These are phyloP conservation scores for Suillus clintonianus DNA, from an alignment of 768 basidiomycete genomes.

Conservation along the genomic window DNA sequence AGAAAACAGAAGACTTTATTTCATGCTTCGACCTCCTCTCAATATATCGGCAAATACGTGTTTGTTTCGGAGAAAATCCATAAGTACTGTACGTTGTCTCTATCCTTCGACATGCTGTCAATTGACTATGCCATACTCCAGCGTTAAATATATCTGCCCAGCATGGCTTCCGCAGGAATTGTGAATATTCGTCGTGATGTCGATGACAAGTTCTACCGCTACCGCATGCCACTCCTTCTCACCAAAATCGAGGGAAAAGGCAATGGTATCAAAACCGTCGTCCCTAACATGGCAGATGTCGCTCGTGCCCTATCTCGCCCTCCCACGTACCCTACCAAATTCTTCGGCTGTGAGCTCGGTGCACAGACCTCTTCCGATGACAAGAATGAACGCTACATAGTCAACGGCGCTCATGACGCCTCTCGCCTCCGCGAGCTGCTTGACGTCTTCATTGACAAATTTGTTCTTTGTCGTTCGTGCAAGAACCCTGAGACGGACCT, in stretches of 20 bases:
- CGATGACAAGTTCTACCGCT: conserved; percentile 95
- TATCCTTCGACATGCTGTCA: background rate
- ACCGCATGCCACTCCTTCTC: conserved; percentile 93
- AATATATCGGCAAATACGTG: conserved; percentile 66
- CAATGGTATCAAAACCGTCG: conserved; percentile 98
- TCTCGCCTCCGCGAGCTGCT: conserved; percentile 91
- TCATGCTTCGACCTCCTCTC: conserved; percentile 92
- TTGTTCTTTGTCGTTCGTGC: conserved; percentile 95
- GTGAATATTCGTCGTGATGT: conserved; percentile 96
- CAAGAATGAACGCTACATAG: conserved; percentile 96
- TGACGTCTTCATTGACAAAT: conserved; percentile 97
- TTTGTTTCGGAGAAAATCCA: conserved; percentile 48
- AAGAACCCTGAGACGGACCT: conserved; percentile 99
- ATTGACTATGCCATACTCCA: conserved; percentile 24
- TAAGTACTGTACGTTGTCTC: conserved; percentile 49
- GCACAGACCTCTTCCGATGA: conserved; percentile 97
- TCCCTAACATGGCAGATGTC: conserved; percentile 98
- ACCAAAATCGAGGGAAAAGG: conserved; percentile 99
- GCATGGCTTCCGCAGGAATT: conserved; percentile 76
- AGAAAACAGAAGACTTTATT: conserved; percentile 40
- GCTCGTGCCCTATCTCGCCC: conserved; percentile 94
- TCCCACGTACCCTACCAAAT: conserved; percentile 96
- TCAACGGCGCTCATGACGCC: conserved; percentile 95
- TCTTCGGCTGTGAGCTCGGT: conserved; percentile 97
- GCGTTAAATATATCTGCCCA: conserved; percentile 68